Evolutionary conservation across 192 early-diverging fungal genomes (phyloP), one percentile per base, ranked within the genome.

Genomic region (Podochytrium sp.): DNA sequence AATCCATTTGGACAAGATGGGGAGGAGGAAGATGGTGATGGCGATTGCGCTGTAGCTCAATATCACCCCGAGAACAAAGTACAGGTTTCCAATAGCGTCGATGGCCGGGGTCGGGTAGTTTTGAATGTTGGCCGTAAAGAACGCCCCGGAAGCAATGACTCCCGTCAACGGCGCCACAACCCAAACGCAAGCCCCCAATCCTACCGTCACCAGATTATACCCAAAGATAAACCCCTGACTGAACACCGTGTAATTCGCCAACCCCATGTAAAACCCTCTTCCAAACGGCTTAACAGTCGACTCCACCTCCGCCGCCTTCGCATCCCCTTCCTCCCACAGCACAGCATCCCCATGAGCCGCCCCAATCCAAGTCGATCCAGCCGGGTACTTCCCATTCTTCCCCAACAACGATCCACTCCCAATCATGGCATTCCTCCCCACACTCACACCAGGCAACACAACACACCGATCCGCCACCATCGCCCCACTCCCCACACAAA

Each of bases 221-320:
- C 18, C 23, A 69, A 69, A 35, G 1, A 69, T 56, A 20, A 42
- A 49, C 14, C 20, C 20, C 39, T 69, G 66, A 35, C 75, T 69
- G 42, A 75, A 49, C 6, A 83, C 79, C 29, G 27, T 64, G 68
- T 52, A 84, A 14, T 51, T 58, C 23, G 82, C 82, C 20, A 79
- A 47, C 20, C 58, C 43, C 37, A 77, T 50, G 53, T 82, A 84
- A 65, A 84, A 84, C 12, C 78, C 82, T 29, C 62, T 64, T 23
- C 80, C 82, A 56, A 84, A 84, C 29, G 82, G 82, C 50, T 75
- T 77, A 25, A 73, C 12, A 6, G 82, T 80, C 30, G 73, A 49
- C 76, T 30, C 38, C 10, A 12, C 25, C 53, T 37, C 23, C 2
- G 58, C 58, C 1, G 55, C 25, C 27, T 2, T 35, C 25, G 55